Conservation (phyloP, 306 rosid genomes). For the Pyrus betulifolia region DNA sequence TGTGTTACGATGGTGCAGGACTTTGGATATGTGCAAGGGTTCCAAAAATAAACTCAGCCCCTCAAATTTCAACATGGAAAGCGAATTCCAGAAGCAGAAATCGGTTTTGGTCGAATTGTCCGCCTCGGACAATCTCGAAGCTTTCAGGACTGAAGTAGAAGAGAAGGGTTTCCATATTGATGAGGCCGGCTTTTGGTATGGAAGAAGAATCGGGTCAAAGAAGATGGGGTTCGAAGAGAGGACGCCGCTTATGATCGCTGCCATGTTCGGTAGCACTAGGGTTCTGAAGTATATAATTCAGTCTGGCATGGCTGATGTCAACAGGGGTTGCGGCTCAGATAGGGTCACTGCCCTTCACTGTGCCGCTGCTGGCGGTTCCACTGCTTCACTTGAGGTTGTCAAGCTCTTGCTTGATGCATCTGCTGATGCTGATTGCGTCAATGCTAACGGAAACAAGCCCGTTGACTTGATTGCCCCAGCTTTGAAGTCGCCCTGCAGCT, state of each 20-base stretch:
- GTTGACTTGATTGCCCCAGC: conserved; percentile 56
- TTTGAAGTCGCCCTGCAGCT: conserved; percentile 31
- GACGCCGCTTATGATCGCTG: conserved; percentile 92
- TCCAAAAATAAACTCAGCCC: conserved; percentile 46
- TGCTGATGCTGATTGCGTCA: conserved; percentile 49
- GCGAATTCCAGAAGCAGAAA: conserved; percentile 45
- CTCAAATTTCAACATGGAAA: conserved; percentile 51
- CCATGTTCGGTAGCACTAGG: conserved; percentile 69
- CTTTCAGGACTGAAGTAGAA: conserved; percentile 57
- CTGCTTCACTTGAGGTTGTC: conserved; percentile 51
- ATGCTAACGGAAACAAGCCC: conserved; percentile 55
- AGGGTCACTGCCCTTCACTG: conserved; percentile 89
- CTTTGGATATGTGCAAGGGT: conserved; percentile 61
- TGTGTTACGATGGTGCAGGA: conserved; percentile 43
- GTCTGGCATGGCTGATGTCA: conserved; percentile 60
- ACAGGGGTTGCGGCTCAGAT: conserved; percentile 67
- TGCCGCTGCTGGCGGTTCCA: conserved; percentile 74
- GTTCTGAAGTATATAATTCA: conserved; percentile 60
- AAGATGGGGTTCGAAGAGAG: conserved; percentile 86
- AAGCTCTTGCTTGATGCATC: conserved; percentile 77
- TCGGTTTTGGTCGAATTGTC: conserved; percentile 73
- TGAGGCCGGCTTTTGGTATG: conserved; percentile 79
- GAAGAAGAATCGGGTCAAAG: conserved; percentile 80
- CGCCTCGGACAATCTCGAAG: conserved; percentile 69
- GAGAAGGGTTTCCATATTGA: conserved; percentile 56